Evolutionary conservation across 768 basidiomycete species (phyloP).

Genomic region (Paxillus rubicundulus): DNA sequence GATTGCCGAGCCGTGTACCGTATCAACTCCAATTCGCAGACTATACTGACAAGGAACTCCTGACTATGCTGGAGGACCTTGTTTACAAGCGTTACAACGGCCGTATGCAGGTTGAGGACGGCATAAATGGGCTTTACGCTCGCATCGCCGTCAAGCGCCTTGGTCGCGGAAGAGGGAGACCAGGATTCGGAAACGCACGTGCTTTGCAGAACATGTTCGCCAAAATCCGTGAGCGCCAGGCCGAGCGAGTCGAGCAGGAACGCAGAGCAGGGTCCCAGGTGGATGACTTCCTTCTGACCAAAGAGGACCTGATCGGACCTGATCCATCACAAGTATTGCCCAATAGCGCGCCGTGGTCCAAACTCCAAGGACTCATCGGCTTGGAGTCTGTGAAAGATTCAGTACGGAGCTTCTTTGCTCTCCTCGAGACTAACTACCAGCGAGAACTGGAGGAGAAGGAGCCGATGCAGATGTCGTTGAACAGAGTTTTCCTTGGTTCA

Average conservation of each 20-base stretch:
- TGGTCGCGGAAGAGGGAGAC: conserved; percentile 54
- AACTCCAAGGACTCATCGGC: conserved; percentile 54
- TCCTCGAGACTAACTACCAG: conserved; percentile 53
- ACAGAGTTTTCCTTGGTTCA: conserved; percentile 64
- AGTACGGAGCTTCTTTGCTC: conserved; percentile 45
- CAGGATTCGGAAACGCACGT: conserved; percentile 71
- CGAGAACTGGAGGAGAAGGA: conserved; percentile 57
- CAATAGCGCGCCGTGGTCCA: conserved; percentile 49
- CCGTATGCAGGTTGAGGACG: conserved; percentile 56
- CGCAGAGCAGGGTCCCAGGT: conserved; percentile 39
- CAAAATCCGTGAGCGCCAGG: conserved; percentile 51
- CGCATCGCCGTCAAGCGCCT: conserved; percentile 60
- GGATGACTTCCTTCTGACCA: conserved; percentile 51
- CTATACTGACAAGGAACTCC: conserved; percentile 56
- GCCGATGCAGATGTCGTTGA: conserved; percentile 54
- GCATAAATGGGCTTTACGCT: conserved; percentile 51
- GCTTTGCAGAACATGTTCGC: conserved; percentile 54
- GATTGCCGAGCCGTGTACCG: conserved; percentile 64
- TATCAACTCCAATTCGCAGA: conserved; percentile 58
- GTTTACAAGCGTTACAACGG: conserved; percentile 47
- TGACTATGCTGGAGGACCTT: conserved; percentile 50
- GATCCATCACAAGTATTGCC: conserved; percentile 51
- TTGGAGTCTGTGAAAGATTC: conserved; percentile 57
- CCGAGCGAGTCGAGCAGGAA: conserved; percentile 43
- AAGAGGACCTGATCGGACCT: conserved; percentile 65